Evolutionary conservation across 371 early-diverging fungal genomes (phyloP), one percentile per base, ranked within the genome.

Genomic region (Rhizopus sp.): DNA sequence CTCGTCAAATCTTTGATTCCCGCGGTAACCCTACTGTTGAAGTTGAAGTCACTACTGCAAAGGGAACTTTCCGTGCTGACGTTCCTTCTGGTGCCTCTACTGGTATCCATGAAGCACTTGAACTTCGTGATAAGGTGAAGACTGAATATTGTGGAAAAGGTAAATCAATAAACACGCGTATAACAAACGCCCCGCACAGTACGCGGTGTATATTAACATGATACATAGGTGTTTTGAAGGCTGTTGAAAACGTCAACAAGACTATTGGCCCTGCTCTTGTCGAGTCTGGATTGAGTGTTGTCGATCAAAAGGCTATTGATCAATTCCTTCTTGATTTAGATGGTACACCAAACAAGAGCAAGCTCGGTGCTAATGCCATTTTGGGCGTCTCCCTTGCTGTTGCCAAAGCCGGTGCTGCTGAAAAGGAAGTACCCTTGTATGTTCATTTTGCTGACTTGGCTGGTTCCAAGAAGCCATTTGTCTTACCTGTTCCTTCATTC

Each of bases 61-160:
- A 88, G 69, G 94, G 93, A 65, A 76, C 90, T 60, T 95, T 96
- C 88, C 93, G 96, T 66, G 95, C 97, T 55, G 97, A 95, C 57
- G 99, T 98, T 38, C 99, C 99, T 55, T 96, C 97, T 60, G 99
- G 99, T 69, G 99, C 99, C 42, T 99, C 99, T 54, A 99, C 99
- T 59, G 99, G 99, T 72, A 84, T 97, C 66, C 93, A 99, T 82
- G 99, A 99, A 84, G 99, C 99, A 44, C 82, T 93, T 45, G 99
- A 98, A 83, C 89, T 99, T 62, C 93, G 98, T 68, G 98, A 99
- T 67, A 84, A 83, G 33, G 89, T 88, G 80, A 92, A 93, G 76
- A 58, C 63, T 40, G 80, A 83, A 53, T 98, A 98, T 78, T 74
- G 93, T 67, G 99, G 99, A 80, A 98, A 98, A 85, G 93, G 93